Conservation (phyloP, 2,329 filamentous ascomycete genomes). For the Cytospora piceicola region DNA sequence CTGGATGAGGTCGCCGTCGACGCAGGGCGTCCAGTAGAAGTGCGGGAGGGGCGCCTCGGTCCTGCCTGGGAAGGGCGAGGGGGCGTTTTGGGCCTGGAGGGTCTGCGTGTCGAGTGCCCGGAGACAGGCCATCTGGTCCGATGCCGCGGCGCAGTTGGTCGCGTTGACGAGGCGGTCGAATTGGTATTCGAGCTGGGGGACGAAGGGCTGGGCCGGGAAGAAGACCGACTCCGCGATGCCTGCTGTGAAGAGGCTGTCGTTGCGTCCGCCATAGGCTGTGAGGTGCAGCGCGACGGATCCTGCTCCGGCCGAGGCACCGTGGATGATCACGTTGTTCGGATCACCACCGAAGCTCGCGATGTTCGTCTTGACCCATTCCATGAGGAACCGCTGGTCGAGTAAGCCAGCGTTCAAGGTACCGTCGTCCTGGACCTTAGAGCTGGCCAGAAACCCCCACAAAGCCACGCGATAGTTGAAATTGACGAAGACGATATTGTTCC, state of each 20-base stretch:
- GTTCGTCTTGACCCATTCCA: conserved; percentile 65
- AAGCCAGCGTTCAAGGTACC: conserved; percentile 67
- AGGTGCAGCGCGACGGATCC: conserved; percentile 60
- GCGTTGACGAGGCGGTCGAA: conserved; percentile 45
- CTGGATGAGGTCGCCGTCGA: conserved; percentile 51
- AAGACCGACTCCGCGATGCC: conserved; percentile 54
- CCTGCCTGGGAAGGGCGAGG: conserved; percentile 46
- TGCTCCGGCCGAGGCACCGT: conserved; percentile 64
- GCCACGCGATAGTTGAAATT: conserved; percentile 69
- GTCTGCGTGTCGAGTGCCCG: conserved; percentile 40
- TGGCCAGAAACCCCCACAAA: conserved; percentile 64
- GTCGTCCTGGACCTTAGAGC: conserved; percentile 56
- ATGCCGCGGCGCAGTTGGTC: conserved; percentile 42
- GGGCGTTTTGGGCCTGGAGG: conserved; percentile 48
- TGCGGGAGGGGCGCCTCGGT: conserved; percentile 39
- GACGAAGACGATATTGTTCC: conserved; percentile 55
- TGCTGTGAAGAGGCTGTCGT: conserved; percentile 51
- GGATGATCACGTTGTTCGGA: conserved; percentile 61
- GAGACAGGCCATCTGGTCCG: conserved; percentile 48
- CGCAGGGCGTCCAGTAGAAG: conserved; percentile 57
- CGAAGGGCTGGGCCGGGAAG: conserved; percentile 51
- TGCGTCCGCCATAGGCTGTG: conserved; percentile 49
- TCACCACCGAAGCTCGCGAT: conserved; percentile 64
- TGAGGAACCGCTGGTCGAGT: conserved; percentile 62
- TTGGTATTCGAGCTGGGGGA: conserved; percentile 52